These are phyloP conservation scores for Dorcoceras hygrometricum DNA, from an alignment of 257 asterid species.

Conservation along the genomic window DNA sequence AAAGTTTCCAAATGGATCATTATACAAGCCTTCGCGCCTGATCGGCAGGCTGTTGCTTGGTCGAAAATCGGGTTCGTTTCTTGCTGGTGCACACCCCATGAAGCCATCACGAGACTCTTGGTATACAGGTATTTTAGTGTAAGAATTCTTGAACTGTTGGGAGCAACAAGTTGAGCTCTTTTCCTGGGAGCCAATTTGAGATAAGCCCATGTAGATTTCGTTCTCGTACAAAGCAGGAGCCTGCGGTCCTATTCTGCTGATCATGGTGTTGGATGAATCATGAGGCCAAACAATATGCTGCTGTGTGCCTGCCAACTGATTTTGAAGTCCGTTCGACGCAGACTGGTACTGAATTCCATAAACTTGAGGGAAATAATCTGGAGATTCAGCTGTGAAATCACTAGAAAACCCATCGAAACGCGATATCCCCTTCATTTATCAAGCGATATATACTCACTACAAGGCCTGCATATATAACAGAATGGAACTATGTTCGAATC, in stretches of 20 bases:
- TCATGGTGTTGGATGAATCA: constrained; percentile 18
- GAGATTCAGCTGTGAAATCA: constrained; percentile 33
- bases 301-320: constrained; percentile 29
- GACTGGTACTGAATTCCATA: constrained; percentile 33
- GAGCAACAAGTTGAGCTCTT: neutral
- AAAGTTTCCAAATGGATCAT: constrained; percentile 43
- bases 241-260: neutral
- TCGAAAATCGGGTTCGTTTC: constrained; percentile 27
- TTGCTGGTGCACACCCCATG: constrained; percentile 16
- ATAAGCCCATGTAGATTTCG: neutral
- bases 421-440: constrained; percentile 43
- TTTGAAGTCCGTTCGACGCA: constrained; percentile 28
- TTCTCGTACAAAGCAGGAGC: neutral
- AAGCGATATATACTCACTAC: neutral
- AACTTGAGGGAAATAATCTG: constrained; percentile 29
- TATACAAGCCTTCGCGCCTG: constrained; percentile 28
- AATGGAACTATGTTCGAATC: constrained; percentile 6
- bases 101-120: neutral
- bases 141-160: neutral
- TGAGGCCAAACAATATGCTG: constrained; percentile 33
- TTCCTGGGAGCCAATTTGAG: neutral
- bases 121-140: neutral
- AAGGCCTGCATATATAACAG: constrained; percentile 12
- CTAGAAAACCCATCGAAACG: constrained; percentile 33
- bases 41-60: constrained; percentile 19